Evolutionary conservation across 371 early-diverging fungal species (phyloP), one percentile per base, ranked within the genome.

Genomic region (Mortierella sp.): DNA sequence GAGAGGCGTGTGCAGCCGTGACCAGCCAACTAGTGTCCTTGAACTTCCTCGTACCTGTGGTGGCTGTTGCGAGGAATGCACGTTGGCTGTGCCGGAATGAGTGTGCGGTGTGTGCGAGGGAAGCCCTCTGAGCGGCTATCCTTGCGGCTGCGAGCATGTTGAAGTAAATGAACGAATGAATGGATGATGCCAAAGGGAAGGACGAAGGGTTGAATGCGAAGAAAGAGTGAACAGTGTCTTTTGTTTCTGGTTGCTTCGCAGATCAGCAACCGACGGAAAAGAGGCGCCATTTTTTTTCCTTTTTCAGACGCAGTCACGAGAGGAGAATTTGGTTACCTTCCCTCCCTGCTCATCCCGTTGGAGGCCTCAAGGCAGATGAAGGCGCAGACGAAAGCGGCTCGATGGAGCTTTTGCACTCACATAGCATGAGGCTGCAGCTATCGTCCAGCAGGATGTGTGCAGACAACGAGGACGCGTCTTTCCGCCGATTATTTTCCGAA

Each of bases 91-190:
- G 79, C 53, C 76, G 79, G 54, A 79, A 82, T 31, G 76, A 57
- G 14, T 48, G 61, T 37, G 77, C 43, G n/a, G 67, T 48, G 13
- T 55, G 69, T 24, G 73, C 73, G 28, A 53, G 57, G 53, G 79
- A 46, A 50, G 80, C 77, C 53, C 81, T 77, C 16, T 76, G 71
- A 43, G 75, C 57, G 21, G 78, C 81, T 57, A 73, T 81, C 70
- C 81, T 85, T 78, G 85, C 77, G 67, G 80, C 78, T 34, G 86
- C 82, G 53, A 86, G 86, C 86, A 86, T 86, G 75, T 59, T 70
- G 53, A n/a, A n/a, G n/a, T n/a, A n/a, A 31, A 34, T 76, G 50
- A 54, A 61, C 73, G 76, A n/a, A 21, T n/a, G 73, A 21, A 21
- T 46, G 51, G 14, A 57, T 9, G 54, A 40, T 44, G 75, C 21